These are phyloP conservation scores for Didymella segeticola DNA, from an alignment of 2,329 filamentous ascomycete species.

Conservation along the genomic window DNA sequence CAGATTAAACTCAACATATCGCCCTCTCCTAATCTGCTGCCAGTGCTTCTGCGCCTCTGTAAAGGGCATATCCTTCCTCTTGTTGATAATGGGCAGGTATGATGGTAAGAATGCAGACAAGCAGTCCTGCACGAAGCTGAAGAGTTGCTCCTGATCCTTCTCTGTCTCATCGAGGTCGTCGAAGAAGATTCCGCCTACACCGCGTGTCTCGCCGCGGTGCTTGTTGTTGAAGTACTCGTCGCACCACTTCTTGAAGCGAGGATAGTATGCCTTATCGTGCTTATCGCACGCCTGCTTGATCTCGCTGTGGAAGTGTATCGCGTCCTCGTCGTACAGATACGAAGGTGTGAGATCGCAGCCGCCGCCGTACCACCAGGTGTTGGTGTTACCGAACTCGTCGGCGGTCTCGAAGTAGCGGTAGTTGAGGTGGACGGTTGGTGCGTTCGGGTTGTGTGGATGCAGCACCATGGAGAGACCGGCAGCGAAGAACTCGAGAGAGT, in stretches of 20 bases:
- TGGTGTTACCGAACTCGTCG: constrained; percentile 77
- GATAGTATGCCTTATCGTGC: constrained; percentile 91
- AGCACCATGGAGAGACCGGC: constrained; percentile 91
- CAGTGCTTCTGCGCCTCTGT: constrained; percentile 88
- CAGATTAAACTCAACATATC: constrained; percentile 98
- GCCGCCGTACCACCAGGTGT: constrained; percentile 98
- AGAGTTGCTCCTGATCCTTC: constrained; percentile 86
- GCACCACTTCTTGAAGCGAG: constrained; percentile 97
- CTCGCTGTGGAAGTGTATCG: constrained; percentile 92
- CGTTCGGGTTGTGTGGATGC: constrained; percentile 94
- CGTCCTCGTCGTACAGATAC: constrained; percentile 97
- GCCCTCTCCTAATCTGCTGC: constrained; percentile 93
- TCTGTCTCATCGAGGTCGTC: constrained; percentile 91
- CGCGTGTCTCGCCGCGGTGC: constrained; percentile 85
- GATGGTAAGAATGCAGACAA: constrained; percentile 86
- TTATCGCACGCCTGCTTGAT: constrained; percentile 93
- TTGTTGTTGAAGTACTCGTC: constrained; percentile 97
- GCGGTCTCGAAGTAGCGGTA: constrained; percentile 99
- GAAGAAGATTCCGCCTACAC: constrained; percentile 97
- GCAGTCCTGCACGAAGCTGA: constrained; percentile 86
- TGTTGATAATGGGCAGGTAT: constrained; percentile 87
- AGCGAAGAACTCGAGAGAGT: constrained; percentile 92
- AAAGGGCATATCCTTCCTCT: constrained; percentile 89
- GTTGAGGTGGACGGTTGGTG: constrained; percentile 96
- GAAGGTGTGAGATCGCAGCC: constrained; percentile 91